These are phyloP conservation scores for Phycomyces blakesleeanus DNA, from an alignment of 192 early-diverging fungal genomes.

Conservation along the genomic window DNA sequence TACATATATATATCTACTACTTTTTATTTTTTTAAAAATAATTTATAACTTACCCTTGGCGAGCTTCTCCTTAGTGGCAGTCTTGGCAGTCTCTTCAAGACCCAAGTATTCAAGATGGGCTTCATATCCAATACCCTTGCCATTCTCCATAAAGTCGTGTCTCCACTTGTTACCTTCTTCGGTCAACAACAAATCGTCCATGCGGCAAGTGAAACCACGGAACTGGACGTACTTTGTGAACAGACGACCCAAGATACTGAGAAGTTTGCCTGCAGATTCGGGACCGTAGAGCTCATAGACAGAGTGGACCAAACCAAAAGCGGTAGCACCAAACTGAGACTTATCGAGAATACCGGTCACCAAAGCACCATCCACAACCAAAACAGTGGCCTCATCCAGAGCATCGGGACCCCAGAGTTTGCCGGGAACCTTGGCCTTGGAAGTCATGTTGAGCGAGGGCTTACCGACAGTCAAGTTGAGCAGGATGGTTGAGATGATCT, in stretches of 20 bases:
- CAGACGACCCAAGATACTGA: constrained; percentile 86
- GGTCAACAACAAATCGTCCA: constrained; percentile 95
- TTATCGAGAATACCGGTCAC: constrained; percentile 94
- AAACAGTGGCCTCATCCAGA: constrained; percentile 79
- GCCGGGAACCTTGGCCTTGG: constrained; percentile 81
- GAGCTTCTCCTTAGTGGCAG: constrained; percentile 30
- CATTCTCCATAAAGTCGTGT: constrained; percentile 63
- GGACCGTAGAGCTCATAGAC: constrained; percentile 94
- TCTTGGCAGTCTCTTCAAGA: constrained; percentile 46
- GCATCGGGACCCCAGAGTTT: constrained; percentile 81
- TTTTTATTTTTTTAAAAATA: background rate
- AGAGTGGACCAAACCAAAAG: constrained; percentile 91
- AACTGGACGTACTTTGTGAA: constrained; percentile 88
- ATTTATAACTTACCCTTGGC: constrained; percentile 22
- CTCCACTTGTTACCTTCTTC: constrained; percentile 74
- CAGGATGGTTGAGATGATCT: constrained; percentile 90
- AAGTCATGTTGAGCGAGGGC: constrained; percentile 80
- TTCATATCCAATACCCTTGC: constrained; percentile 61
- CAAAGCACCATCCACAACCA: constrained; percentile 85
- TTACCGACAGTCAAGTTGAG: constrained; percentile 81
- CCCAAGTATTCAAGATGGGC: constrained; percentile 75
- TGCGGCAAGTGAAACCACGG: constrained; percentile 92
- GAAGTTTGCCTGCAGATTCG: constrained; percentile 80
- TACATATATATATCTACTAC: background rate
- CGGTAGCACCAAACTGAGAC: constrained; percentile 91